Evolutionary conservation across 1,284 basidiomycete species (phyloP).

Genomic region (Mycena sp.): DNA sequence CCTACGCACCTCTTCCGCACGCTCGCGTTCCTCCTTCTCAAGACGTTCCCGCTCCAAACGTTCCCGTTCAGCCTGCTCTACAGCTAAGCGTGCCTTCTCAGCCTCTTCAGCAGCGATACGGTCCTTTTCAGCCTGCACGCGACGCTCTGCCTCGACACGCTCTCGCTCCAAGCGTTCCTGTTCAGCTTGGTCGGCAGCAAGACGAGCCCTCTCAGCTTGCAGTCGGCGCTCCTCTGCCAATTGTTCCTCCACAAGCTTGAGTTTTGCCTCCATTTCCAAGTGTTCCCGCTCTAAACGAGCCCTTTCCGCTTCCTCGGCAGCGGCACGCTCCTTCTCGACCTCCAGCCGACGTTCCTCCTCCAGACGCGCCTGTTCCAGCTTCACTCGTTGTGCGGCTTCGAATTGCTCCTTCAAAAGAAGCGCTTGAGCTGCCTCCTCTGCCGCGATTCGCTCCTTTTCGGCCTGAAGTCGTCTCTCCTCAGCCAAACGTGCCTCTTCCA

Average conservation of each 20-base stretch:
- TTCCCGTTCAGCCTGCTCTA: not conserved
- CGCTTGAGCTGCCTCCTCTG: constrained; percentile 37
- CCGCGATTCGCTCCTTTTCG: constrained; percentile 35
- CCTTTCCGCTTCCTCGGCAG: constrained; percentile 37
- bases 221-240: constrained; percentile 37
- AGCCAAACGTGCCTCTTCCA: constrained; percentile 41
- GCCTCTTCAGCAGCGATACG: constrained; percentile 26
- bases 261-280: constrained; percentile 33
- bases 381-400: constrained; percentile 39
- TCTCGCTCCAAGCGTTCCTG: constrained; percentile 31
- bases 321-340: constrained; percentile 38
- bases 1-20: constrained; percentile 24
- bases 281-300: constrained; percentile 35
- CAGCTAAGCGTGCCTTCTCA: not conserved
- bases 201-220: constrained; percentile 40
- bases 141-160: constrained; percentile 37
- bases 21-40: constrained; percentile 23
- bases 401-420: constrained; percentile 35
- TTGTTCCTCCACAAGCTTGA: constrained; percentile 33
- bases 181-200: constrained; percentile 39
- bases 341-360: constrained; percentile 42
- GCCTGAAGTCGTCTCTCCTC: constrained; percentile 34
- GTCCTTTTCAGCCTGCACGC: constrained; percentile 27
- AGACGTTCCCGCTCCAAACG: constrained; percentile 30
- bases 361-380: constrained; percentile 39